A percentile compares a stretch with the other conserved stretches of the same genome.
Conservation (phyloP, 495 filamentous ascomycete species). For the Neurospora sublineolata region DNA sequence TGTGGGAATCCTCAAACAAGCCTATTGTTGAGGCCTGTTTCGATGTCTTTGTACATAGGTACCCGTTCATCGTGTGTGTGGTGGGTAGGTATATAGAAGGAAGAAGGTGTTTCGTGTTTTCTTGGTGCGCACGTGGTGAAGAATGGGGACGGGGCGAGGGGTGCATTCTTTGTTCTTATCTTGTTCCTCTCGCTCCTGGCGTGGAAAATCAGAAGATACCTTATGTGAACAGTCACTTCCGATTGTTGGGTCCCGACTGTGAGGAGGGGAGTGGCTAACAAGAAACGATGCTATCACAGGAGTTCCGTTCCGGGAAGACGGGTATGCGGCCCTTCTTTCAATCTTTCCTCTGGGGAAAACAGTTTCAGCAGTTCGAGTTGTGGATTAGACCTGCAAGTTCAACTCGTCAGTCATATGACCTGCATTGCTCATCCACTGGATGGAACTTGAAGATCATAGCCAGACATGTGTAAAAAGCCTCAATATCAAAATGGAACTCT, state of each 20-base stretch:
- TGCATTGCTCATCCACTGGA: neutral
- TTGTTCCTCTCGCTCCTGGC: neutral
- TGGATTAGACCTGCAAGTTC: neutral
- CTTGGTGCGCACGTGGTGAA: neutral
- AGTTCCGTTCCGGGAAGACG: neutral
- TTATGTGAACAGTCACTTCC: neutral
- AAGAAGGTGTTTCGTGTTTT: neutral
- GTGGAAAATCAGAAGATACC: neutral
- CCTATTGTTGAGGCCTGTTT: neutral
- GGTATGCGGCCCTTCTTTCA: neutral
- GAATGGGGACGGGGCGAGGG: neutral
- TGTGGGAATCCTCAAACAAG: neutral
- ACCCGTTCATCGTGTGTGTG: neutral
- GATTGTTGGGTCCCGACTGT: neutral
- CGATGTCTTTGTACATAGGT: neutral
- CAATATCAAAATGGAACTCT: neutral
- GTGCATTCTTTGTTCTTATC: neutral
- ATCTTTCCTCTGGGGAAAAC: neutral
- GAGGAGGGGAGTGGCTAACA: neutral
- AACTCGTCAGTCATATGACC: neutral
- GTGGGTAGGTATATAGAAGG: too few relatives aligned
- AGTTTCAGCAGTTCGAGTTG: neutral
- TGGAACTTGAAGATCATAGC: neutral
- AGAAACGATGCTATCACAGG: neutral
- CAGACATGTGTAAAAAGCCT: neutral